phyloP scores from a whole-genome alignment of 169 alveolate genomes.

The Eimeria praecox region DNA sequence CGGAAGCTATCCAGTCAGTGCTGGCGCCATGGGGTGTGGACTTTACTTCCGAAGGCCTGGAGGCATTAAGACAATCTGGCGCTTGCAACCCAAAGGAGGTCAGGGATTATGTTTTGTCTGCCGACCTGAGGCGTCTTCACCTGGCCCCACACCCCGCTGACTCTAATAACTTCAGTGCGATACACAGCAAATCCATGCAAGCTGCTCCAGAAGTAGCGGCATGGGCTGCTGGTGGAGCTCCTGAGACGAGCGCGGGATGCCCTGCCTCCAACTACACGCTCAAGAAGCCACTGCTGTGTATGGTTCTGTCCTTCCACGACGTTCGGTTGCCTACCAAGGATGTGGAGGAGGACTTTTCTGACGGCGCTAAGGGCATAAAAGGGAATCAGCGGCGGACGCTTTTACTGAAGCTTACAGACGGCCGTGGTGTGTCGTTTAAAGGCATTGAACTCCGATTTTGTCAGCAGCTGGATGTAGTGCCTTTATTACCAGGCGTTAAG shows the following conservation, averaged over 20 bases:
- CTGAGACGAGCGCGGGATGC: neutral
- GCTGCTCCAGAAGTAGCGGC: conserved; percentile 77
- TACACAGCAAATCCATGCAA: conserved; percentile 61
- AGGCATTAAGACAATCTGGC: conserved; percentile 63
- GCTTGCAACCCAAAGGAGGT: neutral
- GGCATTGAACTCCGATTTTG: conserved; percentile 75
- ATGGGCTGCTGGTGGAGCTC: conserved; percentile 20
- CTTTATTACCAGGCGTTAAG: conserved; percentile 77
- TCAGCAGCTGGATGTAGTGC: conserved; percentile 72
- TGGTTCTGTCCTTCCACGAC: conserved; percentile 79
- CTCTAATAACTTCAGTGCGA: conserved; percentile 27
- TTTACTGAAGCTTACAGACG: conserved; percentile 74
- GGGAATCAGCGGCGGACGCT: conserved; percentile 73
- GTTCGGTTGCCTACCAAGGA: conserved; percentile 77
- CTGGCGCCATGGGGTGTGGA: conserved; percentile 61
- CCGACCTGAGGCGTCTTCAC: conserved; percentile 74
- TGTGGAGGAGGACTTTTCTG: conserved; percentile 72
- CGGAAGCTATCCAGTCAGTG: conserved; percentile 6
- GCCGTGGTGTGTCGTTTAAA: conserved; percentile 77
- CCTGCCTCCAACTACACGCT: neutral
- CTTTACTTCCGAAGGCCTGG: conserved; percentile 56
- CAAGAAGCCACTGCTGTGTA: conserved; percentile 61
- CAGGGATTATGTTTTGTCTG: conserved; percentile 66
- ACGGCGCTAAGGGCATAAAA: conserved; percentile 58
- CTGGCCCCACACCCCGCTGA: conserved; percentile 76